Evolutionary conservation across 2,329 filamentous ascomycete species (phyloP).

Genomic region (Colletotrichum costaricense): DNA sequence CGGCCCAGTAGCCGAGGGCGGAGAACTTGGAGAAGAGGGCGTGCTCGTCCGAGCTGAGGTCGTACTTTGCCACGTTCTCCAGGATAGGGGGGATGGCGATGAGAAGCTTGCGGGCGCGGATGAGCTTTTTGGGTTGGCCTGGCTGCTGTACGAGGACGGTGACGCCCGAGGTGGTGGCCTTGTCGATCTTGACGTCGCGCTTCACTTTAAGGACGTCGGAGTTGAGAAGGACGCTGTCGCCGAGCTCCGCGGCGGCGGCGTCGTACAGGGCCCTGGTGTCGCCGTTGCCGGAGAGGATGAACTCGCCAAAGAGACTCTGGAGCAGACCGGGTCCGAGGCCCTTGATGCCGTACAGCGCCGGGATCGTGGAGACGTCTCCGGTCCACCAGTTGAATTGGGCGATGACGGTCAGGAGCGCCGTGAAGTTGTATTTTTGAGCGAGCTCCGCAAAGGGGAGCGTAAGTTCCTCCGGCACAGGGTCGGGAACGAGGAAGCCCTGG

Average conservation of each 20-base stretch:
- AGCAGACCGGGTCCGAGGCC: constrained; percentile 40
- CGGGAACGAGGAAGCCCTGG: constrained; percentile 50
- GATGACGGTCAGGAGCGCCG: constrained; percentile 47
- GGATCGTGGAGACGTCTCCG: constrained; percentile 50
- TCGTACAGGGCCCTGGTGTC: constrained; percentile 42
- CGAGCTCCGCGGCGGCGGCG: constrained; percentile 41
- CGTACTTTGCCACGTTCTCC: constrained; percentile 45
- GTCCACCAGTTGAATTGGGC: constrained; percentile 49
- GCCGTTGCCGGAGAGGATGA: constrained; percentile 38
- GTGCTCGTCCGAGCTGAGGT: constrained; percentile 44
- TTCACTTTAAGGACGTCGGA: constrained; percentile 38
- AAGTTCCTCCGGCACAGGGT: constrained; percentile 57
- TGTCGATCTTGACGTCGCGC: constrained; percentile 36
- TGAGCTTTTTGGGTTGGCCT: constrained; percentile 5
- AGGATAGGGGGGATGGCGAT: constrained; percentile 49
- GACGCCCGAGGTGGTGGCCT: constrained; percentile 39
- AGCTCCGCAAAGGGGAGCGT: constrained; percentile 54
- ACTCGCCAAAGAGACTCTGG: constrained; percentile 35
- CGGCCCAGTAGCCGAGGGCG: constrained; percentile 46
- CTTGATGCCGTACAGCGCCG: constrained; percentile 54
- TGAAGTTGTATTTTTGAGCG: constrained; percentile 52
- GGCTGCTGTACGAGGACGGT: constrained; percentile 37
- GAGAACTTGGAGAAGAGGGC: constrained; percentile 48
- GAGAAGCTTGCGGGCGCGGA: constrained; percentile 42
- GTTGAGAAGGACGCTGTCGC: constrained; percentile 41